Conservation (phyloP, 306 rosid genomes). For the Cucurbita ficifolia region DNA sequence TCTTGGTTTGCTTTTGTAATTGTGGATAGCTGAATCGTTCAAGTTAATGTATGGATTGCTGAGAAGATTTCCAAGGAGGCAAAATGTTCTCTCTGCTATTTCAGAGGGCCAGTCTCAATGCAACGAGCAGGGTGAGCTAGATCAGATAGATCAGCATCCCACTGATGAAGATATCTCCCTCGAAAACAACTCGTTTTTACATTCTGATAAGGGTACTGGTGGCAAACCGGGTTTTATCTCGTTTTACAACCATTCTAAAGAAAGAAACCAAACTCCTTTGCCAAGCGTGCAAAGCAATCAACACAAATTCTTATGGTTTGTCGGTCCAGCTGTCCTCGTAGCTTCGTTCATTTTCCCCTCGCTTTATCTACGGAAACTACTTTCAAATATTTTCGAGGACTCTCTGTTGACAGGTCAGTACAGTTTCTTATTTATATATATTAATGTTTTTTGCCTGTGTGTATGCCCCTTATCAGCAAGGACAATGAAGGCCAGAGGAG, state of each 20-base stretch:
- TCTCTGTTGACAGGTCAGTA: constrained; percentile 77
- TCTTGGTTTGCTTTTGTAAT: constrained; percentile 5
- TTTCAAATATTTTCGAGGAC: constrained; percentile 78
- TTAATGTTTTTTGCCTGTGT: neutral
- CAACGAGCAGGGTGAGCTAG: constrained; percentile 26
- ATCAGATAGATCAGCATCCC: constrained; percentile 22
- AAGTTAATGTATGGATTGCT: constrained; percentile 25
- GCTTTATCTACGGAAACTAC: constrained; percentile 65
- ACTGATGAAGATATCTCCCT: constrained; percentile 26
- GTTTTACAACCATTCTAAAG: constrained; percentile 52
- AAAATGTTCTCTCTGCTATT: constrained; percentile 36
- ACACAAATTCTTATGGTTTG: constrained; percentile 58
- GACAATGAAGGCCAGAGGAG: neutral
- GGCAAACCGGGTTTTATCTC: constrained; percentile 82
- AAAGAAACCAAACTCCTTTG: constrained; percentile 21
- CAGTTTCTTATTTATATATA: neutral
- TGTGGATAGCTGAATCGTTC: constrained; percentile 35
- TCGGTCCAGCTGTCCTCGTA: constrained; percentile 81
- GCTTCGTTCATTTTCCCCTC: constrained; percentile 94
- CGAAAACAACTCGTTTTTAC: constrained; percentile 23
- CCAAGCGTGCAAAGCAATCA: constrained; percentile 30
- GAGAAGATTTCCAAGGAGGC: constrained; percentile 29
- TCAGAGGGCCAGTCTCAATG: constrained; percentile 47
- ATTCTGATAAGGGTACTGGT: constrained; percentile 27
- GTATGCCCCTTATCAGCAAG: neutral